These are phyloP conservation scores for Mycena alexandri DNA, from an alignment of 768 basidiomycete genomes.

Conservation along the genomic window DNA sequence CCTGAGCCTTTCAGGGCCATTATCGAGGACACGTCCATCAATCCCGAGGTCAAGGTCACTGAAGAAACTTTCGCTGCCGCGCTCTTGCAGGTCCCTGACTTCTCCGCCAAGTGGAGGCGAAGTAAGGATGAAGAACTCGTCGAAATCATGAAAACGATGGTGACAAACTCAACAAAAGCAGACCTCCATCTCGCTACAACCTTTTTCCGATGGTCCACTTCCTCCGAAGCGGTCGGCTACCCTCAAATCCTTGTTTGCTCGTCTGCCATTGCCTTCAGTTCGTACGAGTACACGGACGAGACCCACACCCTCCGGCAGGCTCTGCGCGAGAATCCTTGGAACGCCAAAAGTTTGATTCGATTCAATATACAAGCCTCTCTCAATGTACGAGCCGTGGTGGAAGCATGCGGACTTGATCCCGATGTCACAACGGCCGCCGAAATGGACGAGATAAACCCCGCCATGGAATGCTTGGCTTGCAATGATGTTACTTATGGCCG, in stretches of 20 bases:
- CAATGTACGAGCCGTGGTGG: constrained; percentile 9
- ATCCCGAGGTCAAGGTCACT: constrained; percentile 28
- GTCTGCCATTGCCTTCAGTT: not conserved
- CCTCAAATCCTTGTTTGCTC: constrained; percentile 23
- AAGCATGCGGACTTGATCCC: constrained; percentile 26
- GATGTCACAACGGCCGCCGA: constrained; percentile 22
- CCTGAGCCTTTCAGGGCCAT: constrained; percentile 26
- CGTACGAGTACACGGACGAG: not conserved
- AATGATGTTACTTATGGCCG: not conserved
- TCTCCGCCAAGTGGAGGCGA: constrained; percentile 13
- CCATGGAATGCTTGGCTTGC: constrained; percentile 28
- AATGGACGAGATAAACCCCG: constrained; percentile 30
- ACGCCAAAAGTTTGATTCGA: not conserved
- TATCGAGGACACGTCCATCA: constrained; percentile 23
- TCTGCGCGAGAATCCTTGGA: constrained; percentile 12
- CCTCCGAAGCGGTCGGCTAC: constrained; percentile 1
- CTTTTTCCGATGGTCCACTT: constrained; percentile 3
- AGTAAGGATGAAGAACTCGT: constrained; percentile 23
- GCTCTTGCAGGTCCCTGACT: constrained; percentile 7
- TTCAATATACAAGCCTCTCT: not conserved
- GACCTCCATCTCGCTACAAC: constrained; percentile 26
- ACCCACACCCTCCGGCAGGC: not conserved
- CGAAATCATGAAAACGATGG: constrained; percentile 13
- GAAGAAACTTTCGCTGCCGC: constrained; percentile 26
- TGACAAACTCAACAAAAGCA: constrained; percentile 2